Evolutionary conservation across 2,329 filamentous ascomycete species (phyloP).

Genomic region (Lecanicillium sp.): DNA sequence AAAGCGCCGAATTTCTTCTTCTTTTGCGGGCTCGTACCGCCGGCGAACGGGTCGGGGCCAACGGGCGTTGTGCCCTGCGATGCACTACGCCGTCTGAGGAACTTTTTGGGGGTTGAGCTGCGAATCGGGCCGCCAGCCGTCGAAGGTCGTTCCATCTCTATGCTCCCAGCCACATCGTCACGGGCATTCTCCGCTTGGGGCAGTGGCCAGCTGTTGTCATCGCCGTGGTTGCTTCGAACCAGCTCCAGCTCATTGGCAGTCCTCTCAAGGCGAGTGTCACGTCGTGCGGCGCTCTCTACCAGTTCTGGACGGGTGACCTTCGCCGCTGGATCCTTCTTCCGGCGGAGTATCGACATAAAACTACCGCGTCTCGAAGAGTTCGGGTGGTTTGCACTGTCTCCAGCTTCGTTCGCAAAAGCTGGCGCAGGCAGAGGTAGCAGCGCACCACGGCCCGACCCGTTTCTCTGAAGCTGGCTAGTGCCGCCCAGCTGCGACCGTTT

Average conservation of each 20-base stretch:
- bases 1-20: conserved; percentile 63
- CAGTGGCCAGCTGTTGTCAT: conserved; percentile 27
- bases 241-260: conserved; percentile 43
- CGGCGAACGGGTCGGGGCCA: conserved; percentile 8
- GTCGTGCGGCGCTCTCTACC: conserved; percentile 50
- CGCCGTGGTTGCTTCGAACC: conserved; percentile 29
- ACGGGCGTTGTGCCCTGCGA: conserved; percentile 23
- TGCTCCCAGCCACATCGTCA: conserved; percentile 13
- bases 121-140: conserved; percentile 23
- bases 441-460: conserved; percentile 33
- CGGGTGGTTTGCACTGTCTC: conserved; percentile 15
- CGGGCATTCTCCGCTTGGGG: conserved; percentile 22
- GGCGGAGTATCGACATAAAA: conserved; percentile 54
- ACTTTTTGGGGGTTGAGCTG: conserved; percentile 15
- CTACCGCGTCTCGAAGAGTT: conserved; percentile 35
- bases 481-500: conserved; percentile 5
- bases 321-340: conserved; percentile 44
- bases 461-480: conserved; percentile 25
- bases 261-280: conserved; percentile 56
- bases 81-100: conserved; percentile 28
- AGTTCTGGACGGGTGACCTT: conserved; percentile 45
- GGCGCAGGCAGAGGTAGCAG: conserved; percentile 17
- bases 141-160: conserved; percentile 19
- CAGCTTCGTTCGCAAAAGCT: conserved; percentile 13
- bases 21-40: conserved; percentile 21